phyloP scores from a whole-genome alignment of 768 basidiomycete genomes.

The Pseudohyphozyma bogoriensis region DNA sequence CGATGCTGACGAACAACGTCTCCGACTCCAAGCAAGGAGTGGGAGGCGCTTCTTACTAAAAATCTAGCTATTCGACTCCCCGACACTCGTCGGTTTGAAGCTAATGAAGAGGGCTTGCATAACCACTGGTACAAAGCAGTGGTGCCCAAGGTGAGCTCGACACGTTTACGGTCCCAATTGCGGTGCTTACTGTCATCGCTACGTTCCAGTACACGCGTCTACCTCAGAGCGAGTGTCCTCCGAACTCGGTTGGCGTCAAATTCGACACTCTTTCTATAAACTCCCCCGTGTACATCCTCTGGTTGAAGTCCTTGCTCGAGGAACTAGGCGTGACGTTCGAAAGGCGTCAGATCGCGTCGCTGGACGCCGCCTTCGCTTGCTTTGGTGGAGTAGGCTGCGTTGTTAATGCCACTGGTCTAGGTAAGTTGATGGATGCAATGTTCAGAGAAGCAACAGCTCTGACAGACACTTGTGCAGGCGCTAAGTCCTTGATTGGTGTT shows the following conservation, averaged over 20 bases:
- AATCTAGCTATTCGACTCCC: constrained; percentile 12
- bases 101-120: background rate
- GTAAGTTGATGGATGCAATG: constrained; percentile 26
- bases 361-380: constrained; percentile 46
- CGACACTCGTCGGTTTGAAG: constrained; percentile 6
- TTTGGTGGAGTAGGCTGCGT: constrained; percentile 41
- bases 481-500: constrained; percentile 65
- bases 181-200: too few species aligned
- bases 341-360: constrained; percentile 41
- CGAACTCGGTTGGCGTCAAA: constrained; percentile 38
- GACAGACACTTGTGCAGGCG: constrained; percentile 23
- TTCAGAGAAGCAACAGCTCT: background rate
- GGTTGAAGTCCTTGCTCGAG: constrained; percentile 44
- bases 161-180: background rate
- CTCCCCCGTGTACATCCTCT: constrained; percentile 47
- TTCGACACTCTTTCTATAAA: constrained; percentile 48
- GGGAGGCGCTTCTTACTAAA: constrained; percentile 5
- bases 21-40: background rate
- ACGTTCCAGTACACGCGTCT: constrained; percentile 13
- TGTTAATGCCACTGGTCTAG: constrained; percentile 52
- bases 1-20: background rate
- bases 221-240: background rate
- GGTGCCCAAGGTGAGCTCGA: background rate
- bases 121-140: constrained; percentile 20
- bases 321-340: constrained; percentile 44